Conservation (phyloP, 768 basidiomycete genomes). For the Kwoniella botswanensis region DNA sequence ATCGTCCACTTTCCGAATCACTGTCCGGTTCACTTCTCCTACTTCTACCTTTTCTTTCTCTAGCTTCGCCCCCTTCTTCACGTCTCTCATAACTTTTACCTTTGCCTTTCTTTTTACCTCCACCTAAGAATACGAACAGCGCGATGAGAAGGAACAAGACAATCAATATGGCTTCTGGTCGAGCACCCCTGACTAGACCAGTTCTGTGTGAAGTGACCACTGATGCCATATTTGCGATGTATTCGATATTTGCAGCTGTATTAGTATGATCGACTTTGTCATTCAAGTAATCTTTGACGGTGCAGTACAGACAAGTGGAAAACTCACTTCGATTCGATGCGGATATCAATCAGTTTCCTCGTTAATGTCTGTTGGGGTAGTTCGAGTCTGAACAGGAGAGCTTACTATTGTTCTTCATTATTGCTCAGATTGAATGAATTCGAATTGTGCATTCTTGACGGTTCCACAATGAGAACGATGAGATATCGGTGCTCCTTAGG, state of each 20-base stretch:
- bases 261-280: too few species aligned
- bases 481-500: neutral
- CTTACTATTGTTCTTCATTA: too few species aligned
- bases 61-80: neutral
- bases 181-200: neutral
- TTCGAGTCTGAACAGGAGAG: too few species aligned
- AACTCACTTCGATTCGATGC: too few species aligned
- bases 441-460: too few species aligned
- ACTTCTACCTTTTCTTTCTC: neutral
- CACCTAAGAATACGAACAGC: slow-evolving; percentile 10
- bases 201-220: neutral
- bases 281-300: too few species aligned
- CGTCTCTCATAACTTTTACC: neutral
- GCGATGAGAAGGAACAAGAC: slow-evolving; percentile 9
- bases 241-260: too few species aligned
- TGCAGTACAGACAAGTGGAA: too few species aligned
- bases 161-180: slow-evolving; percentile 14
- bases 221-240: slow-evolving; percentile 7
- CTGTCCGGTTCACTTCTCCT: neutral
- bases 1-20: neutral
- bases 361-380: too few species aligned
- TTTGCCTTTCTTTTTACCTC: neutral
- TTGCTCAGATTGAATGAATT: too few species aligned
- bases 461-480: too few species aligned
- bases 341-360: too few species aligned